phyloP scores from a whole-genome alignment of 129 eudicot genomes.

The Flaveria trinervia region DNA sequence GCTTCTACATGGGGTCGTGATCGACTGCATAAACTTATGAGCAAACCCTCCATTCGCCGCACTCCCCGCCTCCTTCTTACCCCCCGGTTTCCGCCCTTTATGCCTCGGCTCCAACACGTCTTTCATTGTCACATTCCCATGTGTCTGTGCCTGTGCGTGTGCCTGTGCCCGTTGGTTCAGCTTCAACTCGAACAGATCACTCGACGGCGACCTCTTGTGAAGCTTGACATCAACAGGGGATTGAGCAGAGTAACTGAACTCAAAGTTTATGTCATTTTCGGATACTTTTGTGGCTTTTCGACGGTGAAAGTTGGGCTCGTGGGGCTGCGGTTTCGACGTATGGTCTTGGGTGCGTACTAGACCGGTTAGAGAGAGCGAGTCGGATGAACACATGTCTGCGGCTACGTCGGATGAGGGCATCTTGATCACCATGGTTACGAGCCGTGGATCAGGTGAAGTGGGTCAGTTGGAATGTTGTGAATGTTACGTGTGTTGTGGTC shows the following conservation, averaged over 20 bases:
- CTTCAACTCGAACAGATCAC: conserved; percentile 32
- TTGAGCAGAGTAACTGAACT: conserved; percentile 34
- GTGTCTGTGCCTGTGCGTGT: conserved; percentile 2
- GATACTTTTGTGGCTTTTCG: conserved; percentile 32
- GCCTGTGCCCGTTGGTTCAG: conserved; percentile 22
- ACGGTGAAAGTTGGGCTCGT: neutral
- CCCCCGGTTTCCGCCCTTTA: neutral
- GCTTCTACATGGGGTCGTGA: conserved; percentile 38
- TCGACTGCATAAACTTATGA: conserved; percentile 33
- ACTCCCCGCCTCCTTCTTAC: neutral
- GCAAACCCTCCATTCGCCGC: conserved; percentile 23
- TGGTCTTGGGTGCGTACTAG: conserved; percentile 36
- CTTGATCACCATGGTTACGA: conserved; percentile 26
- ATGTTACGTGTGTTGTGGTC: neutral
- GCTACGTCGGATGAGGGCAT: conserved; percentile 31
- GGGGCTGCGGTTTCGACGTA: neutral
- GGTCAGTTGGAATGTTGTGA: neutral
- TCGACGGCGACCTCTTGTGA: conserved; percentile 22
- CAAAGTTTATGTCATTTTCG: conserved; percentile 30
- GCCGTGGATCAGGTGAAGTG: neutral
- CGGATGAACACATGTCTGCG: conserved; percentile 32
- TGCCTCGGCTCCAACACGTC: conserved; percentile 31
- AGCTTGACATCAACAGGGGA: conserved; percentile 20
- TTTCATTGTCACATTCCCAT: conserved; percentile 32
- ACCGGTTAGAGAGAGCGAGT: conserved; percentile 36